These are phyloP conservation scores for Solioccasus polychromus DNA, from an alignment of 768 basidiomycete species.

Conservation along the genomic window DNA sequence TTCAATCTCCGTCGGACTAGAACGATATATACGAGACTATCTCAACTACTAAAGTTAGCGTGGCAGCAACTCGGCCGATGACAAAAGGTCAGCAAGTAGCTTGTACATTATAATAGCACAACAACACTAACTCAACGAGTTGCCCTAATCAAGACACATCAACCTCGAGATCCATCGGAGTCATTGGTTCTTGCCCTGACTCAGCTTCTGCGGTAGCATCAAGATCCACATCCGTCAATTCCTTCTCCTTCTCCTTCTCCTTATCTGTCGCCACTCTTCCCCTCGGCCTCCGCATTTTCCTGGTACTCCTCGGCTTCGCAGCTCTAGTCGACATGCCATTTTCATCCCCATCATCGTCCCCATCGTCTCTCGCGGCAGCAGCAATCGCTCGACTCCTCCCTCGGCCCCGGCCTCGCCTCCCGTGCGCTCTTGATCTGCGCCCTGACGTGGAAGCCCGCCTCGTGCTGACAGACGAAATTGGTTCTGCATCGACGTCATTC, in stretches of 20 bases:
- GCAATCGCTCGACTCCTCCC: constrained; percentile 33
- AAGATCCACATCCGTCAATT: constrained; percentile 32
- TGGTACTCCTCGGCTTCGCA: constrained; percentile 34
- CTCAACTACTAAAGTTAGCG: no score
- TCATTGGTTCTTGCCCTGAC: constrained; percentile 32
- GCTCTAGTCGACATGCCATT: constrained; percentile 21
- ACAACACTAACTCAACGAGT: constrained; percentile 22
- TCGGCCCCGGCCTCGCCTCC: constrained; percentile 31
- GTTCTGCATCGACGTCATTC: constrained; percentile 58
- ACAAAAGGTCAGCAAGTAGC: no score
- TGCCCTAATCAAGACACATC: constrained; percentile 36
- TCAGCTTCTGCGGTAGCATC: constrained; percentile 29
- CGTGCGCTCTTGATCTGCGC: constrained; percentile 23
- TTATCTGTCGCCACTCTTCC: constrained; percentile 18
- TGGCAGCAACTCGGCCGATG: no score
- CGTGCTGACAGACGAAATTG: constrained; percentile 28
- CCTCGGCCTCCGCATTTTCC: constrained; percentile 24
- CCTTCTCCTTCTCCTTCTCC: constrained; percentile 24
- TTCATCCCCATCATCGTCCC: constrained; percentile 28
- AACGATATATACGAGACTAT: no score
- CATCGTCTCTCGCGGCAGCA: constrained; percentile 31
- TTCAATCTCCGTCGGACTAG: no score
- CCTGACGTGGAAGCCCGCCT: constrained; percentile 10
- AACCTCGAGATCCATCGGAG: constrained; percentile 38
- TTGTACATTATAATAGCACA: background rate